Evolutionary conservation across 169 alveolate genomes (phyloP), one percentile per base, ranked within the genome.

Genomic region (Babesia ovata): DNA sequence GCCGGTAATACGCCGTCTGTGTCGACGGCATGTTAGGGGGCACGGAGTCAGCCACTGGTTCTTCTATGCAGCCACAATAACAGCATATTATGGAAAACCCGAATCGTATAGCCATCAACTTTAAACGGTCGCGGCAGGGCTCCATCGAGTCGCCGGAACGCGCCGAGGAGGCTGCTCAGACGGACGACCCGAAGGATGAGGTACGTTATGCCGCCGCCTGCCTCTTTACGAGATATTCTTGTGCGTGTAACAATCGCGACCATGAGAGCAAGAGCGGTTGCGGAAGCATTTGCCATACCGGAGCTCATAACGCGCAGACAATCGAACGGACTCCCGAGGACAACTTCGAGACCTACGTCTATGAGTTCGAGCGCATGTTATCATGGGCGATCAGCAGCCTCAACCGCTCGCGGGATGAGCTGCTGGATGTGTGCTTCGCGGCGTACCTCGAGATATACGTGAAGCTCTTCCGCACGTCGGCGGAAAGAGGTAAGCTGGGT

Each of bases 371-470:
- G n/a, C 53, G 75, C 24, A 48, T 71, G 73, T 16, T 83, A 24
- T 70, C 46, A 13, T 83, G 90, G 90, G 74, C 90, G 19, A 66
- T 83, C 36, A 83, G 90, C 60, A 74, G 77, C 61, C 60, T 83
- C 45, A 83, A 83, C 52, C 42, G 79, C 17, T 74, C 84, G 33
- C 26, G 76, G 22, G 63, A 54, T 9, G 90, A 83, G 46, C 82
- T 83, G 10, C 67, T 83, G 19, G 90, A 83, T 49, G 86, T 83
- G 13, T 75, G 90, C 42, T 83, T 83, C 42, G 90, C 58, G 6
- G 75, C 50, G 22, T 83, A 75, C 57, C 66, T 83, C 24, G 90
- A 83, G 63, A 22, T 75, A 22, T 83, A 67, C 48, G 83, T 75
- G 24, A 83, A 69, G 50, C 65, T 83, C 46, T 83, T 83, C 65